Percentiles rank a stretch among this genome's conserved stretches.
Evolutionary conservation across 805 yeast genomes (phyloP).

Genomic region (Pichia eremophila): DNA sequence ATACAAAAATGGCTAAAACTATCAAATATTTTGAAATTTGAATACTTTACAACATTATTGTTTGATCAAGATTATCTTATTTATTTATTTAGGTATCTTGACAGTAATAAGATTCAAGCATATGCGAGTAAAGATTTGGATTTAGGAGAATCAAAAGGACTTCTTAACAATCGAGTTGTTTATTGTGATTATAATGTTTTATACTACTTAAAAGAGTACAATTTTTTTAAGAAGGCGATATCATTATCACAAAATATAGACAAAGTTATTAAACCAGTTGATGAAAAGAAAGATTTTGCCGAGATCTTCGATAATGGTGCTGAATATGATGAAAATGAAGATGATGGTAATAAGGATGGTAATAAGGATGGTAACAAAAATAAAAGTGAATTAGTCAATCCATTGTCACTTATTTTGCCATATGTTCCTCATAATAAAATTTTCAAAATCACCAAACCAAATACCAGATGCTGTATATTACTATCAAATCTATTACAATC

Average conservation of each 20-base stretch:
- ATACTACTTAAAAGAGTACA: slow-evolving; percentile 18
- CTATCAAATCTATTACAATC: slow-evolving; percentile 44
- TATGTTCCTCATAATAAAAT: slow-evolving; percentile 20
- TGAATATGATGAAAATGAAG: slow-evolving; percentile 8
- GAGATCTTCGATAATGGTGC: slow-evolving; percentile 13
- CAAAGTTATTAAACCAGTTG: slow-evolving; percentile 4
- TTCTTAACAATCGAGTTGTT: slow-evolving; percentile 22
- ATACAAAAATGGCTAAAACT: slow-evolving; percentile 71
- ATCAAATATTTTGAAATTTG: slow-evolving; percentile 71
- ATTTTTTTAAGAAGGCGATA: slow-evolving; percentile 2
- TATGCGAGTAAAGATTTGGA: slow-evolving; percentile 20
- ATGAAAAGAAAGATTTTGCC: slow-evolving; percentile 10
- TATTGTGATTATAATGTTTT: slow-evolving; percentile 25
- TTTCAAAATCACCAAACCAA: slow-evolving; percentile 16
- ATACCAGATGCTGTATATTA: slow-evolving; percentile 36
- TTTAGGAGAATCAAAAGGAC: slow-evolving; percentile 18
- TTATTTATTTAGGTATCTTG: slow-evolving; percentile 26
- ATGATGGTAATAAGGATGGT: not conserved
- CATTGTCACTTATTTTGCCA: slow-evolving; percentile 20
- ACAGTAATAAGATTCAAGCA: slow-evolving; percentile 22
- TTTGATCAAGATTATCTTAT: slow-evolving; percentile 60
- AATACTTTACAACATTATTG: slow-evolving; percentile 59
- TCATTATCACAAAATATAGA: slow-evolving; percentile 3
- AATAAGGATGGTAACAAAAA: not conserved
- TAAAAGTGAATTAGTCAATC: slow-evolving; percentile 1